Conservation (phyloP, 805 yeast species). For the Kurtzmaniella fragi region DNA sequence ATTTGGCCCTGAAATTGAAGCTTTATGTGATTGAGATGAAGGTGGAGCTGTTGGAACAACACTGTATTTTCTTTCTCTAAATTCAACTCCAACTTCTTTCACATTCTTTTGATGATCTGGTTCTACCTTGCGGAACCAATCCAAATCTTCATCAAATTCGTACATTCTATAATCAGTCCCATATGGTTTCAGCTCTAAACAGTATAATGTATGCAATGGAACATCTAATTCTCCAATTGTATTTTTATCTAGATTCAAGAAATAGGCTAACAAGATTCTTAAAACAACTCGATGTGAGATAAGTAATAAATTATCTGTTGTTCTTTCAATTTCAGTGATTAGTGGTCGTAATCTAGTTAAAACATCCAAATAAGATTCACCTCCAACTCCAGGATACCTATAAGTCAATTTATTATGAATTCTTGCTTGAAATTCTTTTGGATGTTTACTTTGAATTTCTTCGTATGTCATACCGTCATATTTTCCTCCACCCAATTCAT, state of each 20-base stretch:
- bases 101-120: slow-evolving; percentile 54
- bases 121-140: slow-evolving; percentile 72
- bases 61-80: slow-evolving; percentile 63
- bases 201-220: slow-evolving; percentile 86
- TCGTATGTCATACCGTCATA: slow-evolving; percentile 94
- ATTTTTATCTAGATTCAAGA: slow-evolving; percentile 73
- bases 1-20: slow-evolving; percentile 4
- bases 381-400: slow-evolving; percentile 96
- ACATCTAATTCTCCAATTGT: slow-evolving; percentile 87
- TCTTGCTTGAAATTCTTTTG: slow-evolving; percentile 76
- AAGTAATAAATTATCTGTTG: slow-evolving; percentile 78
- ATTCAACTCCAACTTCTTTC: slow-evolving; percentile 66
- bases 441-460: slow-evolving; percentile 76
- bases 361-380: slow-evolving; percentile 92
- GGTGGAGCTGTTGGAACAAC: slow-evolving; percentile 77
- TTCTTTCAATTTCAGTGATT: slow-evolving; percentile 88
- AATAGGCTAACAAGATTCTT: slow-evolving; percentile 81
- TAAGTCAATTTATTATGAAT: slow-evolving; percentile 74
- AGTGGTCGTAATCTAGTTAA: slow-evolving; percentile 84
- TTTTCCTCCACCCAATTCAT: slow-evolving; percentile 90
- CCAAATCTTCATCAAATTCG: slow-evolving; percentile 74
- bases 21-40: slow-evolving; percentile 11
- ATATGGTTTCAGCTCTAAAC: slow-evolving; percentile 89
- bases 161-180: slow-evolving; percentile 92
- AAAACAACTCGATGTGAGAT: slow-evolving; percentile 90